Evolutionary conservation across 352 stramenopile genomes (phyloP), one percentile per base, ranked within the genome.

Genomic region (Peronospora destructor): DNA sequence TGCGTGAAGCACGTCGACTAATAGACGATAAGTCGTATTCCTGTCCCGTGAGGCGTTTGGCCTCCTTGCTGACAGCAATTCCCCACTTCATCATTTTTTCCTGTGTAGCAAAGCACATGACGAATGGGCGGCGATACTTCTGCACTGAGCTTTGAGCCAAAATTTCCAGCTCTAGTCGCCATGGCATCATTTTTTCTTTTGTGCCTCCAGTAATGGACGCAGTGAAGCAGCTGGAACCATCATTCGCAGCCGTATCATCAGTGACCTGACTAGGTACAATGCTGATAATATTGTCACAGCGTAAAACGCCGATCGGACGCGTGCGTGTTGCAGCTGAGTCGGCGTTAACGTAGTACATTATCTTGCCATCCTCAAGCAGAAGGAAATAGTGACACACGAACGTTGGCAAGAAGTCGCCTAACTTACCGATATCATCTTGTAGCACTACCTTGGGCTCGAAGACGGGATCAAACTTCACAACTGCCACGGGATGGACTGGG

Each of bases 1-100:
- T 87, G 11, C 76, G 66, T 1, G 73, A 87, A 9, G 70, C 53
- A 17, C 76, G 71, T 35, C 73, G 50, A 38, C 76, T 75, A 39
- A 88, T 81, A 16, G 75, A 87, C 3, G 81, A 83, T 12, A 91
- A 56, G 45, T 94, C 81, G 43, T 87, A 87, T 49, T 94, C 81
- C 14, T 89, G 76, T 1, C 78, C 76, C 6, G 77, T 87, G n/a
- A 88, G 62, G 0, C 83, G 74, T 50, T 88, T 89, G 3, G 76
- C 78, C 41, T 91, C 80, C 12, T 83, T 79, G 13, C 78, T 76
- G 14, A 94, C 78, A 23, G 63, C 71, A 28, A 83, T 75, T 11
- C 78, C 81, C 83, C 83, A 94, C 47, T 91, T 91, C 76, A 94
- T 90, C 78, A 91, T 87, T 32, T 84, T 70, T 30, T 94, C 77